Conservation (phyloP, 2,329 filamentous ascomycete genomes). For the Neoscytalidium dimidiatum region DNA sequence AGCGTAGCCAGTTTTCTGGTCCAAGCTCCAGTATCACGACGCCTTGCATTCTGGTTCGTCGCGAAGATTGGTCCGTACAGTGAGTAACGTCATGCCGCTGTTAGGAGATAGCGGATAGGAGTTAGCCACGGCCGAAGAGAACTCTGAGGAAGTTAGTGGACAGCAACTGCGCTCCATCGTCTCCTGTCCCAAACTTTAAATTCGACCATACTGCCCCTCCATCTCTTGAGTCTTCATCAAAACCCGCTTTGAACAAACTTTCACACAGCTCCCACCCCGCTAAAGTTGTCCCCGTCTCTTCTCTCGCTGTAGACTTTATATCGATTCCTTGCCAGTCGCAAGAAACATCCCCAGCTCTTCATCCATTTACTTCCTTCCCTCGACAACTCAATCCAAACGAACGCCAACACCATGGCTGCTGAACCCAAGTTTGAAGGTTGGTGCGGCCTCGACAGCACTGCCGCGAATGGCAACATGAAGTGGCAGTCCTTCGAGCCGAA, state of each 20-base stretch:
- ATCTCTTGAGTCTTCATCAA: no score
- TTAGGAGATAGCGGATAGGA: conserved; percentile 2
- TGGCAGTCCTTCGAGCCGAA: conserved; percentile 52
- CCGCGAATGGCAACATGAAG: conserved; percentile 56
- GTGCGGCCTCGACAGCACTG: conserved; percentile 53
- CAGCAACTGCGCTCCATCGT: neutral
- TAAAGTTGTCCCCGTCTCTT: no score
- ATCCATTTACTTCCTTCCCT: no score
- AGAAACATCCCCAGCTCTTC: no score
- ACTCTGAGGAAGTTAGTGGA: neutral
- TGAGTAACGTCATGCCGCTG: neutral
- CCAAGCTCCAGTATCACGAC: neutral
- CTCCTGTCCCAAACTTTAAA: neutral
- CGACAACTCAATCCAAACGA: no score
- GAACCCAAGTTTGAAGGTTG: conserved; percentile 39
- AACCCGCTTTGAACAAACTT: no score
- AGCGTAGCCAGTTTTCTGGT: neutral
- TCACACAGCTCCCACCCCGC: no score
- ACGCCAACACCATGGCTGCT: conserved; percentile 35
- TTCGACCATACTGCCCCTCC: neutral
- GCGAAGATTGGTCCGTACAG: neutral
- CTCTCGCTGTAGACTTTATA: no score
- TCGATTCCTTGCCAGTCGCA: no score
- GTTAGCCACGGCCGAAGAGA: neutral
- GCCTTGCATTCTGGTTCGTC: neutral